phyloP scores from a whole-genome alignment of 768 basidiomycete species.

The Pilatotrama ljubarskyi region DNA sequence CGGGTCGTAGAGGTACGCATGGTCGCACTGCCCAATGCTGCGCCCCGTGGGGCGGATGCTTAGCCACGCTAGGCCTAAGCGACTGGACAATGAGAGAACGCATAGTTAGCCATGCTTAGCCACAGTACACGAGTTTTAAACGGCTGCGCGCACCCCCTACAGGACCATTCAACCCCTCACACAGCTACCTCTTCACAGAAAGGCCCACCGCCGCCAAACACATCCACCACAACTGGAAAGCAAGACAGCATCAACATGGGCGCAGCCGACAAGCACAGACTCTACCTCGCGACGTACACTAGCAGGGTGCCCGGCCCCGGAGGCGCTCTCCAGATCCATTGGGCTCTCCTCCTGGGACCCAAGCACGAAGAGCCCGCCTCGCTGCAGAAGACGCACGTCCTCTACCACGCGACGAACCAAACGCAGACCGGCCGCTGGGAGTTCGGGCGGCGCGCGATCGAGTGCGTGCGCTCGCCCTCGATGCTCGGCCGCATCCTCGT shows the following conservation, averaged over 20 bases:
- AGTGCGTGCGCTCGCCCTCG: slow-evolving; percentile 18
- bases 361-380: slow-evolving; percentile 11
- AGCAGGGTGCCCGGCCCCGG: neutral
- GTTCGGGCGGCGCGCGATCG: slow-evolving; percentile 12
- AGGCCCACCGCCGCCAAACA: neutral
- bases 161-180: neutral
- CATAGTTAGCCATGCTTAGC: no score
- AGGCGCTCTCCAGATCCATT: slow-evolving; percentile 4
- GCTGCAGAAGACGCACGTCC: slow-evolving; percentile 5
- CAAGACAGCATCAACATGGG: neutral
- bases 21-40: no score
- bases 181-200: neutral
- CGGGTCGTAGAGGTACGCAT: no score
- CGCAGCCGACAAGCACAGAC: slow-evolving; percentile 9
- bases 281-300: slow-evolving; percentile 19
- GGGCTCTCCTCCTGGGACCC: slow-evolving; percentile 17
- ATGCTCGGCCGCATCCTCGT: slow-evolving; percentile 19
- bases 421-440: slow-evolving; percentile 12
- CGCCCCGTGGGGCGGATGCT: no score
- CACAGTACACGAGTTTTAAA: no score
- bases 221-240: neutral
- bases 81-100: no score
- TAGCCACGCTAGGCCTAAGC: no score
- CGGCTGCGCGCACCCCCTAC: no score
- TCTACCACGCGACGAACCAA: slow-evolving; percentile 18